A percentile compares a stretch with the other conserved stretches of the same genome.
These are phyloP conservation scores for Plantago elongata DNA, from an alignment of 257 asterid species.

Conservation along the genomic window DNA sequence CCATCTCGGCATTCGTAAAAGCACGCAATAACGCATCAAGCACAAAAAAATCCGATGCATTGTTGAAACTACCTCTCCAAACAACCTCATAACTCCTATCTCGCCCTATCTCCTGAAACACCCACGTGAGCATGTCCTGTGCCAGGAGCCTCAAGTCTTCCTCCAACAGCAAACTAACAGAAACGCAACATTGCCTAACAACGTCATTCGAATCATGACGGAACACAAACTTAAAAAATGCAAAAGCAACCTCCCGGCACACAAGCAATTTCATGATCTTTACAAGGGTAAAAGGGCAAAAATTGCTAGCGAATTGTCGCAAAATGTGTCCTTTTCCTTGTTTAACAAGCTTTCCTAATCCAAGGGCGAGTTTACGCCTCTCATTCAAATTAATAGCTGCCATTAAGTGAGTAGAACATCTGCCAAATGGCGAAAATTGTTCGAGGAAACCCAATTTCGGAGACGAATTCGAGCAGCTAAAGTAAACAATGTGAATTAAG, in stretches of 20 bases:
- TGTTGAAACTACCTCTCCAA: constrained; percentile 44
- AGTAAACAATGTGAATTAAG: constrained; percentile 23
- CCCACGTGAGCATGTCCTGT: constrained; percentile 70
- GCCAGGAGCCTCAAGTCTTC: constrained; percentile 51
- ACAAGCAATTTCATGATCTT: constrained; percentile 52
- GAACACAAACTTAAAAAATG: constrained; percentile 66
- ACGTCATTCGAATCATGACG: constrained; percentile 42
- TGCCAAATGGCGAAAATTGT: constrained; percentile 55
- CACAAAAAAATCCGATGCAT: constrained; percentile 43
- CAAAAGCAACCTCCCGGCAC: constrained; percentile 46
- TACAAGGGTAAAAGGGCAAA: constrained; percentile 52
- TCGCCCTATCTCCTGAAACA: constrained; percentile 57
- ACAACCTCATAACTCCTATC: constrained; percentile 54
- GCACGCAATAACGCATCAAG: constrained; percentile 82
- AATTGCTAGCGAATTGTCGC: constrained; percentile 36
- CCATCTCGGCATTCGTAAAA: constrained; percentile 63
- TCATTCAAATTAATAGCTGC: constrained; percentile 56
- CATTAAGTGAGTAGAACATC: constrained; percentile 21
- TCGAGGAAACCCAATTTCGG: constrained; percentile 47
- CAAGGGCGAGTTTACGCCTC: constrained; percentile 60
- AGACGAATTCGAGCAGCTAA: constrained; percentile 27
- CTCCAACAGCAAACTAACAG: constrained; percentile 49
- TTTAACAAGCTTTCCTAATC: constrained; percentile 57
- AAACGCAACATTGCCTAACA: constrained; percentile 44
- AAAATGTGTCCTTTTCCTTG: constrained; percentile 32